Evolutionary conservation across 441 rosid genomes (phyloP), one percentile per base, ranked within the genome.

Genomic region (Gossypium schwendimanii): DNA sequence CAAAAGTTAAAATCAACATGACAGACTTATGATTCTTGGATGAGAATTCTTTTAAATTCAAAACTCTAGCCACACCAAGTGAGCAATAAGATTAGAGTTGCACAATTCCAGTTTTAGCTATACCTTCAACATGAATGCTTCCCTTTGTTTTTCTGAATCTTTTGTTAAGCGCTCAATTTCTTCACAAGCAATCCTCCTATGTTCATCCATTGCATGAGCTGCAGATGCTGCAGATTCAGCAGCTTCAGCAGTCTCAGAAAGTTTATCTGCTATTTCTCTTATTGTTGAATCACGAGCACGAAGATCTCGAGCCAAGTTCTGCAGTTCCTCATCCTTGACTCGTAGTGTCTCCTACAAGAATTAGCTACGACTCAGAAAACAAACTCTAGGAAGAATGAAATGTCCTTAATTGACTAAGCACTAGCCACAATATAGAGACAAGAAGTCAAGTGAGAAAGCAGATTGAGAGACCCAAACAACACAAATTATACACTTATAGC

Each of bases 181-280:
- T 28, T 80, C 80, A 69, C 86, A 87, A 55, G 86, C 92, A 41
- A 86, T 82, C 80, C 87, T 88, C 80, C 98, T 84, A 49, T 92
- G 99, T 80, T 91, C 94, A 81, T 92, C 97, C 94, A 94, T 91
- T 6, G 87, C 78, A 75, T 87, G 94, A 68, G 97, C 97, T 17
- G 99, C 97, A 62, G 89, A 78, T 60, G 99, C 98, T 9, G 99
- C 99, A 79, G 88, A 89, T 81, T 89, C 96, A 52, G 98, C 99
- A 76, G 99, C 98, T 83, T 95, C 99, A 72, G 99, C 97, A 7
- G 99, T 95, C 86, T 91, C 99, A n/a, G 97, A 78, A 28, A 95
- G 82, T 79, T 88, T 95, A 31, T 92, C 96, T 33, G 97, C 99
- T 75, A 92, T 87, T 57, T 92, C 94, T 75, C 84, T 95, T 64